Base-by-base conservation (phyloP, 2,329 filamentous ascomycete species). In the Didymella keratinophila region DNA sequence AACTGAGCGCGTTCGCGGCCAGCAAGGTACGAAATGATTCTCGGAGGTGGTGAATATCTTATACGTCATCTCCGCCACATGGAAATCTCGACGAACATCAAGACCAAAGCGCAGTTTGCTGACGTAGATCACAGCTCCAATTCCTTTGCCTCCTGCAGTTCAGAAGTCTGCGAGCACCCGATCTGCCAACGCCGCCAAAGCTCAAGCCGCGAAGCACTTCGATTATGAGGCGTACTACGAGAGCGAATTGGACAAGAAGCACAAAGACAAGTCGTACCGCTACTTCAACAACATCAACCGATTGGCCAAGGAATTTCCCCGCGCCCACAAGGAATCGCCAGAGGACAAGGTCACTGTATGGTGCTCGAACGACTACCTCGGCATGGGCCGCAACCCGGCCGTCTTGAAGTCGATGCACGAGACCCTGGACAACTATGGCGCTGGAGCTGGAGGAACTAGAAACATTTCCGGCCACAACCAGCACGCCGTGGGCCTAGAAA, bases 201-300 rank as follows among this genome's bases (percentile, higher is more conserved):
- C 81, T 51, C 81, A 84, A 4, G 73, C 78, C 41, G 83, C 83
- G 32, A 74, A 78, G 34, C 91, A 88, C 72, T 99, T 97, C 79
- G 86, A 98, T 78, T 99, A 99, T 73, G 88, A 97, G 71, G 86
- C 78, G 45, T 99, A 97, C 79, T 99, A 98, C 81, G 81, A 89
- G 65, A 82, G 82, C 61, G 94, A 99, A 78, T 81, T 99, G 68
- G 92, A 97, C 71, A 98, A 97, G 86, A 99, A 99, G 83, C 95
- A 97, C 85, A 93, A 96, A 84, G 95, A 99, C 85, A 98, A 97
- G 83, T 97, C 93, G 51, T 99, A 99, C 83, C 92, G 95, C 74
- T 98, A 98, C 83, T 99, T 99, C 84, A 99, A 99, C 85, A 99
- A 99, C 83, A 99, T 99, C 87, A 99, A 99, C 76, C 93, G 95